A percentile compares a stretch with the other conserved stretches of the same genome.
These are phyloP conservation scores for Colletotrichum sp. DNA, from an alignment of 2,329 filamentous ascomycete genomes.

Conservation along the genomic window DNA sequence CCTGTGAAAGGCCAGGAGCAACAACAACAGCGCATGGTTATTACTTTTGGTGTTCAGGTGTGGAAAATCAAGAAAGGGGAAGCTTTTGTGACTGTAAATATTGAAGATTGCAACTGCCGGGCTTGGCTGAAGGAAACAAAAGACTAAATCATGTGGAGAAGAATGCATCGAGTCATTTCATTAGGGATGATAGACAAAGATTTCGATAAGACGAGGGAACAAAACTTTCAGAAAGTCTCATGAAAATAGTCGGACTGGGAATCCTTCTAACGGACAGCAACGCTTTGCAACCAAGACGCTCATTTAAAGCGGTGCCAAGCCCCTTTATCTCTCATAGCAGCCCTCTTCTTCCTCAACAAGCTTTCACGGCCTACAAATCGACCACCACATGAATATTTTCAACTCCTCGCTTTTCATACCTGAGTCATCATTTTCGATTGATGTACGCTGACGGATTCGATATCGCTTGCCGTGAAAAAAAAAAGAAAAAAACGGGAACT, in stretches of 20 bases:
- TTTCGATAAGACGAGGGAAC: background rate
- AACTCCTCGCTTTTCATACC: background rate
- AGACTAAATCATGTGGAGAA: background rate
- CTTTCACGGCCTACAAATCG: background rate
- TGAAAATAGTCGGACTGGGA: background rate
- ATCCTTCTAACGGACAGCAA: background rate
- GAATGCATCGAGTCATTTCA: background rate
- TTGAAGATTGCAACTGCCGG: background rate
- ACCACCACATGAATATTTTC: background rate
- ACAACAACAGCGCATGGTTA: background rate
- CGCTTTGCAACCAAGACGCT: background rate
- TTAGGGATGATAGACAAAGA: background rate
- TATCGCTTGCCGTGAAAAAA: background rate
- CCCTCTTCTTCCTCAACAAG: background rate
- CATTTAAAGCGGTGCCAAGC: background rate
- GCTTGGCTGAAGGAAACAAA: background rate
- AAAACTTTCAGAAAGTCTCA: background rate
- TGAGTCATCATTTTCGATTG: background rate
- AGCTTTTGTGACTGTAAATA: background rate
- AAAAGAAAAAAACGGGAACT: no score
- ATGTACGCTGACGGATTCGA: background rate
- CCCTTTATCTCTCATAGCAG: background rate
- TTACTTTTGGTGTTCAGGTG: background rate
- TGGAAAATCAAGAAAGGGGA: background rate
- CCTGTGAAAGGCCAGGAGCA: background rate